phyloP scores from a whole-genome alignment of 2,329 filamentous ascomycete species.

The Exophiala spinifera region DNA sequence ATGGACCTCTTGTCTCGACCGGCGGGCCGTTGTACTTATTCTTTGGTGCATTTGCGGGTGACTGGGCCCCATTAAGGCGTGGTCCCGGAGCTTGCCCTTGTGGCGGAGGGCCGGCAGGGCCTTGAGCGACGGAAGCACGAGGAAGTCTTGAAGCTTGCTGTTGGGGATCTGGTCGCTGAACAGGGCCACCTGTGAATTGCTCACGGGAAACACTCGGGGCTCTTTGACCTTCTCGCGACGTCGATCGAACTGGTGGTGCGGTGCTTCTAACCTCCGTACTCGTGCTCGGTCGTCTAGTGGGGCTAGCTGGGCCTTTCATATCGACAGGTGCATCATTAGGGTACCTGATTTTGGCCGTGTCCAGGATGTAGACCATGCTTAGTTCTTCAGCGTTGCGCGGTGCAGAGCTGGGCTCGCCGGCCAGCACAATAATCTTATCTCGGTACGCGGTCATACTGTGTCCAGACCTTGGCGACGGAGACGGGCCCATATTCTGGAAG shows the following conservation, averaged over 20 bases:
- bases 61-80: constrained; percentile 41
- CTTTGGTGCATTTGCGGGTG: constrained; percentile 18
- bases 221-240: constrained; percentile 43
- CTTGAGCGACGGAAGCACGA: constrained; percentile 57
- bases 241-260: constrained; percentile 38
- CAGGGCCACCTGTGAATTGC: constrained; percentile 26
- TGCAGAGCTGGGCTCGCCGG: constrained; percentile 88
- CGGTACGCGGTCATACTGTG: constrained; percentile 97
- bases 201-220: constrained; percentile 33
- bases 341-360: constrained; percentile 95
- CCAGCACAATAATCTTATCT: constrained; percentile 87
- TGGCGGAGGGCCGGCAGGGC: constrained; percentile 62
- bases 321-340: constrained; percentile 65
- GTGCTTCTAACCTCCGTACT: constrained; percentile 46
- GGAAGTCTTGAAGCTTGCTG: constrained; percentile 56
- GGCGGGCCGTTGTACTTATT: constrained; percentile 43
- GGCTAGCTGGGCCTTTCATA: constrained; percentile 39
- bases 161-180: constrained; percentile 33
- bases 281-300: constrained; percentile 44
- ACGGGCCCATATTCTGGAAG: constrained; percentile 98
- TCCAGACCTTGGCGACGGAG: constrained; percentile 86
- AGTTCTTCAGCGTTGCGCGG: constrained; percentile 78
- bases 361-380: constrained; percentile 83
- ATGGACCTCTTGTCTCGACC: constrained; percentile 34
- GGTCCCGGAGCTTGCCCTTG: constrained; percentile 61